Evolutionary conservation across 371 early-diverging fungal genomes (phyloP).

Genomic region (Circinella minor): DNA sequence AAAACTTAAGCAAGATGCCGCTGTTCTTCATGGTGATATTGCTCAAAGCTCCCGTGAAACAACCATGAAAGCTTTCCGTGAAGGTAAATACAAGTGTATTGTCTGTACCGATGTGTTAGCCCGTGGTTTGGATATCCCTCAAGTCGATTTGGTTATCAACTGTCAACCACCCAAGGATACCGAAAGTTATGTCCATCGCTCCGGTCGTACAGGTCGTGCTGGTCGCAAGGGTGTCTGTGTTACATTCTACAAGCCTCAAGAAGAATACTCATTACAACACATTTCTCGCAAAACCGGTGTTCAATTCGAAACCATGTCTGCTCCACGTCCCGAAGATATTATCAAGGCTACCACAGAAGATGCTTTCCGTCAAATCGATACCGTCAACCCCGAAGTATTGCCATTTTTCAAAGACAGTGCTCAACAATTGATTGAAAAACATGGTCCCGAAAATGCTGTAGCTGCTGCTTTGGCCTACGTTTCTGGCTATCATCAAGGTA

Average conservation of each 20-base stretch:
- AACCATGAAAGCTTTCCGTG: conserved; percentile 87
- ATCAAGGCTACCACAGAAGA: conserved; percentile 78
- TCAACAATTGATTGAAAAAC: conserved; percentile 66
- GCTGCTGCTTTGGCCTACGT: conserved; percentile 85
- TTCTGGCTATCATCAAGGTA: conserved; percentile 82
- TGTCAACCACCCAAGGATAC: conserved; percentile 94
- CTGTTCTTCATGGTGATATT: conserved; percentile 95
- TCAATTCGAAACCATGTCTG: conserved; percentile 76
- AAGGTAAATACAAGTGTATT: conserved; percentile 84
- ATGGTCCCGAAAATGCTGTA: conserved; percentile 74
- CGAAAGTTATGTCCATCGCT: conserved; percentile 96
- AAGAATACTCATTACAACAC: conserved; percentile 75
- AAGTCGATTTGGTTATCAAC: conserved; percentile 97
- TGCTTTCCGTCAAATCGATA: conserved; percentile 69
- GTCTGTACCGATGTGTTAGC: conserved; percentile 95
- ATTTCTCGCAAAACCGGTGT: conserved; percentile 83
- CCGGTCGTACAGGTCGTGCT: conserved; percentile 98
- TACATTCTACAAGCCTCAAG: conserved; percentile 88
- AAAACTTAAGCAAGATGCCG: conserved; percentile 78
- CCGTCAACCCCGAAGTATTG: conserved; percentile 75
- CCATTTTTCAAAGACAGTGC: conserved; percentile 80
- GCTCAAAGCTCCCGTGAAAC: conserved; percentile 88
- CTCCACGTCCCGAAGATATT: conserved; percentile 90
- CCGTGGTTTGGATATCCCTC: conserved; percentile 97
- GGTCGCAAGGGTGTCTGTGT: conserved; percentile 91